Conservation (phyloP, 2,329 filamentous ascomycete genomes). For the Colletotrichum magnum region DNA sequence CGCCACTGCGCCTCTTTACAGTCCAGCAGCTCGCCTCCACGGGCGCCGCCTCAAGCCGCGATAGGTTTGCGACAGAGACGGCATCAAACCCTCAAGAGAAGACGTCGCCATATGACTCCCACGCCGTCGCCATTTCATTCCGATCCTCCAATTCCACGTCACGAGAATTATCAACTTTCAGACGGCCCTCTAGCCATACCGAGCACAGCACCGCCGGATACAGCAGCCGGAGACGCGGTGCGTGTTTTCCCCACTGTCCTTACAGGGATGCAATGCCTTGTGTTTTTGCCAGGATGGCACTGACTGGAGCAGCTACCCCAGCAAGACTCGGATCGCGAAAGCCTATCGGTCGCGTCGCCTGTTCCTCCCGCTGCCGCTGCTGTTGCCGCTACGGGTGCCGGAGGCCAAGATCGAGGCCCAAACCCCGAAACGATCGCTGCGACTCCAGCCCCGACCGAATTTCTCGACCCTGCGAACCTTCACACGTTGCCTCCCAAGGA, state of each 20-base stretch:
- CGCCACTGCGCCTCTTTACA: conserved; percentile 20
- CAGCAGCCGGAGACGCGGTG: conserved; percentile 20
- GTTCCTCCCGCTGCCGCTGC: conserved; percentile 19
- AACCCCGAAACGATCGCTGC: neutral
- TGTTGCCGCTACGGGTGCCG: conserved; percentile 20
- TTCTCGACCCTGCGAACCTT: neutral
- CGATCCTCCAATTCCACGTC: conserved; percentile 1
- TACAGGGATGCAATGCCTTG: conserved; percentile 17
- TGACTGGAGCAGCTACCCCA: conserved; percentile 36
- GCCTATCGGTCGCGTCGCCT: conserved; percentile 18
- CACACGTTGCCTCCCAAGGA: neutral
- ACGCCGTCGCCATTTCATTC: neutral
- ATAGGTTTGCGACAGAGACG: conserved; percentile 8
- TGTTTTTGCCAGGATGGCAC: conserved; percentile 32
- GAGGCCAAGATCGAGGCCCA: conserved; percentile 19
- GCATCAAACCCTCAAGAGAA: conserved; percentile 3
- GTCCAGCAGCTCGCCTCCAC: conserved; percentile 41
- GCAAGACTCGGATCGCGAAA: conserved; percentile 28
- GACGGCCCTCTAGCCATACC: neutral
- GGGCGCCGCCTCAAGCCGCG: neutral
- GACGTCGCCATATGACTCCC: neutral
- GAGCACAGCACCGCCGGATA: conserved; percentile 24
- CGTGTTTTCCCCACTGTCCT: conserved; percentile 17
- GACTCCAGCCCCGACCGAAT: neutral
- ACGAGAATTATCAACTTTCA: conserved; percentile 1